Conservation (phyloP, 495 filamentous ascomycete species). For the Talaromyces ruber region DNA sequence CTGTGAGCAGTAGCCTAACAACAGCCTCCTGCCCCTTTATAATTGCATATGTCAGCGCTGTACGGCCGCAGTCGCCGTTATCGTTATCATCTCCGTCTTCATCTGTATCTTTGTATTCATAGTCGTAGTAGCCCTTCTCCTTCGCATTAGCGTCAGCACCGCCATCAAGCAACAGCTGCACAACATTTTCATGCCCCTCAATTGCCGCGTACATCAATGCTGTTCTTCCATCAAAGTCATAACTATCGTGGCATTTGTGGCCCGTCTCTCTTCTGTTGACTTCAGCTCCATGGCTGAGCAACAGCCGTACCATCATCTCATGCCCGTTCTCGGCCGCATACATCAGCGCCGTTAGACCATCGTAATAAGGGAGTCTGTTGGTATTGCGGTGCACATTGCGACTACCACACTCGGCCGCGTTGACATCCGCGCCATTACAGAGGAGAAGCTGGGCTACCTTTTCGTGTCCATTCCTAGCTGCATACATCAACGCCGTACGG, state of each 20-base stretch:
- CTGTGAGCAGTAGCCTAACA: conserved; percentile 12
- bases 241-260: neutral
- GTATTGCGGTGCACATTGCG: too few relatives aligned
- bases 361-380: too few relatives aligned
- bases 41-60: conserved; percentile 12
- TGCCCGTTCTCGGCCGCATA: too few relatives aligned
- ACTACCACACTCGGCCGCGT: too few relatives aligned
- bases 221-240: neutral
- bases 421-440: too few relatives aligned
- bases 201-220: neutral
- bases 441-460: too few relatives aligned
- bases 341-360: too few relatives aligned
- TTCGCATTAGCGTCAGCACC: conserved; percentile 12
- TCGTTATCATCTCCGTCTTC: neutral
- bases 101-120: neutral
- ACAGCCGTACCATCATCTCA: too few relatives aligned
- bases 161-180: conserved; percentile 10
- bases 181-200: neutral
- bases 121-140: conserved; percentile 4
- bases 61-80: neutral
- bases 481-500: too few relatives aligned
- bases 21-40: conserved; percentile 12
- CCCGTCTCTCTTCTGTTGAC: too few relatives aligned
- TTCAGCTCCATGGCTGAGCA: too few relatives aligned
- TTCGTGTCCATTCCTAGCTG: too few relatives aligned